These are phyloP conservation scores for Cutaneotrichosporon sp. DNA, from an alignment of 1,284 basidiomycete genomes.

Conservation along the genomic window DNA sequence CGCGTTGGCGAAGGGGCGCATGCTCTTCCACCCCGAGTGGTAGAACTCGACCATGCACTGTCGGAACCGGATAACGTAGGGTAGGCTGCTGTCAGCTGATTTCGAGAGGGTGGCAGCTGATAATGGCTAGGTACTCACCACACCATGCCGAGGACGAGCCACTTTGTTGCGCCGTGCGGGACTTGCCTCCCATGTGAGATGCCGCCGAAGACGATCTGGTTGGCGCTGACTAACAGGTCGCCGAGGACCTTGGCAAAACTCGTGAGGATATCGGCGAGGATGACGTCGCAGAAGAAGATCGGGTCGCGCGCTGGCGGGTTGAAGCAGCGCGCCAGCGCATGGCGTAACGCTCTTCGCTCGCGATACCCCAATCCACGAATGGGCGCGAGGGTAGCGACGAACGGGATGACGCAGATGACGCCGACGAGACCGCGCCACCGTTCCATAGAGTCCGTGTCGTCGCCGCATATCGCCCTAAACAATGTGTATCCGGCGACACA, in stretches of 20 bases:
- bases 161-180: conserved; percentile 64
- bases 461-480: conserved; percentile 64
- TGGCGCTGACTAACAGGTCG: conserved; percentile 83
- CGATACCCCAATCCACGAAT: conserved; percentile 64
- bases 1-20: conserved; percentile 84
- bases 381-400: conserved; percentile 65
- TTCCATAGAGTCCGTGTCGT: conserved; percentile 64
- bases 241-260: conserved; percentile 96
- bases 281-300: conserved; percentile 85
- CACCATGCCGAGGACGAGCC: conserved; percentile 79
- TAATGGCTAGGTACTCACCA: conserved; percentile 60
- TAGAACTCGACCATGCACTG: conserved; percentile 89
- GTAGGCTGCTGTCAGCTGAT: conserved; percentile 61
- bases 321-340: conserved; percentile 71
- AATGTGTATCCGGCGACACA: conserved; percentile 65
- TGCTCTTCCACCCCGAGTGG: conserved; percentile 64
- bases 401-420: conserved; percentile 62
- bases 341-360: conserved; percentile 71
- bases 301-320: conserved; percentile 63
- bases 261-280: conserved; percentile 93
- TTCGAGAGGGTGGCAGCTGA: not conserved
- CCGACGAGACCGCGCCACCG: conserved; percentile 71
- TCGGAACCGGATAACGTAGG: conserved; percentile 85
- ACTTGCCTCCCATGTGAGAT: conserved; percentile 66
- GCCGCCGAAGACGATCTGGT: conserved; percentile 67